Evolutionary conservation across 2,329 filamentous ascomycete genomes (phyloP).

Genomic region (Alternaria dauci): DNA sequence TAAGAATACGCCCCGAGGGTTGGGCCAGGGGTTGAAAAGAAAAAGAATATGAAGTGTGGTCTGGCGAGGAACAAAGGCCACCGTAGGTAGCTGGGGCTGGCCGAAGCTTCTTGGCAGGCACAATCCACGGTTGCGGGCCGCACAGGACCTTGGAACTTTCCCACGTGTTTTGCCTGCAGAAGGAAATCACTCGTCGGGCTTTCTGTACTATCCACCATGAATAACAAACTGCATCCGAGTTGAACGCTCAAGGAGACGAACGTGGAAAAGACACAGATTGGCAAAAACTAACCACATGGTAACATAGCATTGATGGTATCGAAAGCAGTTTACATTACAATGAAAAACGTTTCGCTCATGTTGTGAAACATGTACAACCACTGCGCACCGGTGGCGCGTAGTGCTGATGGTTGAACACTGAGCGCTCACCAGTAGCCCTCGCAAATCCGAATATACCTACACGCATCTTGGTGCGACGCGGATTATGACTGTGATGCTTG

Average conservation of each 20-base stretch:
- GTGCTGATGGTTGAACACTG: constrained; percentile 18
- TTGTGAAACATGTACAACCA: constrained; percentile 5
- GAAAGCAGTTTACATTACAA: neutral
- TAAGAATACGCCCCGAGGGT: constrained; percentile 1
- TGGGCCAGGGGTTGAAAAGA: neutral
- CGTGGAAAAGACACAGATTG: neutral
- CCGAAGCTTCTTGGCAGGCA: constrained; percentile 19
- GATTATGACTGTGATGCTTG: constrained; percentile 11
- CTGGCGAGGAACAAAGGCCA: constrained; percentile 22
- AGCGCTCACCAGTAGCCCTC: constrained; percentile 26
- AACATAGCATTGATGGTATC: neutral
- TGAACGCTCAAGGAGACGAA: neutral
- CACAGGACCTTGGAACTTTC: neutral
- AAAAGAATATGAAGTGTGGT: constrained; percentile 10
- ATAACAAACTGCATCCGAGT: neutral
- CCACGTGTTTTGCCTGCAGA: neutral
- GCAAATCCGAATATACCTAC: constrained; percentile 16
- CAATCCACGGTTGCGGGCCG: neutral
- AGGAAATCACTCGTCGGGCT: neutral
- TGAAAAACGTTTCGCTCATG: neutral
- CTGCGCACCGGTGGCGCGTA: constrained; percentile 16
- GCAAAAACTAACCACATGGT: neutral
- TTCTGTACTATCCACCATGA: neutral
- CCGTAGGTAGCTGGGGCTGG: constrained; percentile 5
- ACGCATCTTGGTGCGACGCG: constrained; percentile 18